Evolutionary conservation across 148 eudicot species (phyloP), one percentile per base, ranked within the genome.

Genomic region (Arbutus unedo): DNA sequence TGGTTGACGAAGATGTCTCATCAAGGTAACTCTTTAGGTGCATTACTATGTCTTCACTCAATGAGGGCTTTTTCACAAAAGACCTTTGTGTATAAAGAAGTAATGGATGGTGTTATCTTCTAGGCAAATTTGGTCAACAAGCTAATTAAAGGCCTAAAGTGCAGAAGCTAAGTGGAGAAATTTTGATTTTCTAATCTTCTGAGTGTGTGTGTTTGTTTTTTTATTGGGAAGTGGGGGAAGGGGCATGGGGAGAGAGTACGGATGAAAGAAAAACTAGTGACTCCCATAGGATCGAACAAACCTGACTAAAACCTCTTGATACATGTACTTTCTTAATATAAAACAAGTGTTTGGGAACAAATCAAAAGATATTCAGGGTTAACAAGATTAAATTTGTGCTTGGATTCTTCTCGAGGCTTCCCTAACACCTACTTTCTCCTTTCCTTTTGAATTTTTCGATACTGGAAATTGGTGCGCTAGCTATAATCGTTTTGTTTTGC

Each of bases 1-100:
- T 89, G 82, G 85, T 79, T 70, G 98, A 93, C 71, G 98, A 94
- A 57, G 99, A 96, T 90, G 83, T 91, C 56, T 94, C 98, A 85
- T 96, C 99, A 74, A 93, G 98, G 99, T 96, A 91, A 81, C 66
- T 13, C 21, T 4, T 50, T 73, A 60, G 57, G 51, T 45, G 60
- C 18, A 41, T 16, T n/a, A n/a, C 70, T 62, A 4, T 62, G 23
- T 62, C 68, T 62, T 31, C 31, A 8, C 38, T 21, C 23, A 8
- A 4, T 21, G 13, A 41, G 64, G 38, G 64, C 9, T 13, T n/a
- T 74, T 74, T 48, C 8, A 45, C 2, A 3, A 45, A 76, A 49
- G 9, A 25, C 43, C 57, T 21, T 2, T 50, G 21, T 49, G 3
- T 21, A 9, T 8, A 14, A 43, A 4, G 53, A 23, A 76, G 67